Base-by-base conservation (phyloP, 805 yeast genomes). In the Cyberlindnera maritima region DNA sequence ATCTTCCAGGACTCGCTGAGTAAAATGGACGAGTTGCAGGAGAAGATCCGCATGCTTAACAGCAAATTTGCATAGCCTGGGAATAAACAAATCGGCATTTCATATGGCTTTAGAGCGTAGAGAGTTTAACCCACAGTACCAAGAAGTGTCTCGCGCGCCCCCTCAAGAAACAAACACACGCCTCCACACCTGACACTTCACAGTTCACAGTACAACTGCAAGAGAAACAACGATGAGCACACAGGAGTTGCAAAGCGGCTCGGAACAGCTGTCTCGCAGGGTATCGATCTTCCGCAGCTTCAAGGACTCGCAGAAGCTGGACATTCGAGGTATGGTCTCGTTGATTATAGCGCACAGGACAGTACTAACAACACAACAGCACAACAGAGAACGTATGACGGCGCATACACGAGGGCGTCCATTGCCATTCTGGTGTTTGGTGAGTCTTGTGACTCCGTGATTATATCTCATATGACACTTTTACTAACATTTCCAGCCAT, bases 401-500 rank as follows among this genome's bases (percentile, higher is more conserved):
- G 95, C 0, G 91, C 95, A 1, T 87, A 88, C 59, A 71, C 84
- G 21, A 65, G 96, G 43, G 79, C 91, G 0, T 85, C 91, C 18
- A 66, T 88, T 26, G 83, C 87, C 18, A 75, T 83, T 44, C 63
- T 88, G 25, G 76, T 89, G 11, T 83, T 88, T 57, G 49, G 52
- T 50, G 39, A 36, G 52, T 39, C 5, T 14, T 28, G 25, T 9
- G 25, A n/a, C n/a, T n/a, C n/a, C n/a, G n/a, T n/a, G n/a, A n/a
- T n/a, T n/a, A n/a, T n/a, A n/a, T n/a, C n/a, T n/a, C n/a, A n/a
- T n/a, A n/a, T n/a, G n/a, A n/a, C n/a, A n/a, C n/a, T n/a, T n/a
- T n/a, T 26, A 33, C 42, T 43, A 43, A 41, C 46, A 12, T 19
- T 4, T 4, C 17, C 39, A 50, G 74, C 71, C 44, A 53, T 85